Evolutionary conservation across 352 stramenopile genomes (phyloP).

Genomic region (Globisporangium viniferum): DNA sequence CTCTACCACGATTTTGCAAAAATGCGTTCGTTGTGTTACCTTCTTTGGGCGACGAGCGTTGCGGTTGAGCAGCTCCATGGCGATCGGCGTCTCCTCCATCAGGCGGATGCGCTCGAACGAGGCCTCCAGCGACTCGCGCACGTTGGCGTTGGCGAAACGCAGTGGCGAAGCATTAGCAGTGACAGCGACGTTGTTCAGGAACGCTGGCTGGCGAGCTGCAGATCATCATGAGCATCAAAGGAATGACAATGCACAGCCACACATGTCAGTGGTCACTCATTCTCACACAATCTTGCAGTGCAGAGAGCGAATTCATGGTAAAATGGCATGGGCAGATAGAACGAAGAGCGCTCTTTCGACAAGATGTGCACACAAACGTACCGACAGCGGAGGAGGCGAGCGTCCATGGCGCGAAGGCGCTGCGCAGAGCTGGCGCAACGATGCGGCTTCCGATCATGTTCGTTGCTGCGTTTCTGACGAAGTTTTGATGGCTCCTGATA

Average conservation of each 20-base stretch:
- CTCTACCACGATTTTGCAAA: background rate
- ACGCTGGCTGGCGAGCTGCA: slow-evolving; percentile 13
- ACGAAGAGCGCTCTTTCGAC: background rate
- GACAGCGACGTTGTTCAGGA: slow-evolving; percentile 4
- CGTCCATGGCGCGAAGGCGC: slow-evolving; percentile 29
- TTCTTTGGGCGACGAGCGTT: slow-evolving; percentile 84
- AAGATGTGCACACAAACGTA: background rate
- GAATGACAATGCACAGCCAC: background rate
- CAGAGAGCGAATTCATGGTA: background rate
- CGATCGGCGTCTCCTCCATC: slow-evolving; percentile 44
- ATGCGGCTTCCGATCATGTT: slow-evolving; percentile 21
- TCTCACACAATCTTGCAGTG: slow-evolving; percentile 12
- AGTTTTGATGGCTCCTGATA: slow-evolving; percentile 15
- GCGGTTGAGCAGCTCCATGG: slow-evolving; percentile 80
- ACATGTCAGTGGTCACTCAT: background rate
- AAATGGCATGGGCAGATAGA: background rate
- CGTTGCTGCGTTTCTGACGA: slow-evolving; percentile 10
- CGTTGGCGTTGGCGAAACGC: slow-evolving; percentile 13
- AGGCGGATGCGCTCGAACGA: slow-evolving; percentile 44
- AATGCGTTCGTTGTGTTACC: slow-evolving; percentile 23
- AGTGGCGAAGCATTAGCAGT: slow-evolving; percentile 1
- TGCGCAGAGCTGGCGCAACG: slow-evolving; percentile 28
- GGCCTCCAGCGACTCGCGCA: slow-evolving; percentile 16
- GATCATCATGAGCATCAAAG: background rate
- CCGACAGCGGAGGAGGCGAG: slow-evolving; percentile 24